Base-by-base conservation (phyloP, 2,329 filamentous ascomycete species). In the Colletotrichum salicis region DNA sequence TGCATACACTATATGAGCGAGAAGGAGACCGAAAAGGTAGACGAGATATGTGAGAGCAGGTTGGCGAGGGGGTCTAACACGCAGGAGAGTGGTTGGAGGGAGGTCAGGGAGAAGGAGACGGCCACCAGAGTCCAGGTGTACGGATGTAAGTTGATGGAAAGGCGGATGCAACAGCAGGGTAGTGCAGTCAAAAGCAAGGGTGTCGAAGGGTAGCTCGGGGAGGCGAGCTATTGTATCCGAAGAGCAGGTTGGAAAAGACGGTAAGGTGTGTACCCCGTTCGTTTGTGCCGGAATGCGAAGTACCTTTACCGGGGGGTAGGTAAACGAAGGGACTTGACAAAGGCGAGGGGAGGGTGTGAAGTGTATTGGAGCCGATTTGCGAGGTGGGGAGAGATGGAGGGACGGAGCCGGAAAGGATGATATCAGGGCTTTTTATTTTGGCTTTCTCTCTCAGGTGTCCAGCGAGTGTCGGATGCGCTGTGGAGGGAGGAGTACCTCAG, bases 51-150 rank as follows among this genome's bases (percentile, higher is more conserved):
- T 19, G 41, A 15, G 7, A 41, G 37, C 13, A 41, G 37, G 19
- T 41, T 41, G 37, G 37, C 15, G 37, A 29, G 55, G 52, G 19
- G 57, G 45, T 64, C 24, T 31, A 15, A n/a, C 24, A 48, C 19
- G 19, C 41, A 22, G 12, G 12, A 56, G 48, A 15, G 51, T 37
- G 12, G 31, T 7, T 41, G 52, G 48, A 58, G 58, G 22, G 8
- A 33, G 51, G 22, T 22, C 35, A 31, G 27, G 33, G 12, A 64
- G 11, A 55, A 5, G 51, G 10, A 45, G 29, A 13, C 35, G 66
- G 70, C 70, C 66, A 57, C 70, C 70, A 72, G 70, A 65, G 70
- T 72, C 70, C 65, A 60, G 66, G 56, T 69, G 52, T 55, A 48
- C 37, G 59, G 58, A 64, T 48, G 58, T 58, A 64, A 58, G 61